These are phyloP conservation scores for Mycena capillaripes DNA, from an alignment of 768 basidiomycete species.

Conservation along the genomic window DNA sequence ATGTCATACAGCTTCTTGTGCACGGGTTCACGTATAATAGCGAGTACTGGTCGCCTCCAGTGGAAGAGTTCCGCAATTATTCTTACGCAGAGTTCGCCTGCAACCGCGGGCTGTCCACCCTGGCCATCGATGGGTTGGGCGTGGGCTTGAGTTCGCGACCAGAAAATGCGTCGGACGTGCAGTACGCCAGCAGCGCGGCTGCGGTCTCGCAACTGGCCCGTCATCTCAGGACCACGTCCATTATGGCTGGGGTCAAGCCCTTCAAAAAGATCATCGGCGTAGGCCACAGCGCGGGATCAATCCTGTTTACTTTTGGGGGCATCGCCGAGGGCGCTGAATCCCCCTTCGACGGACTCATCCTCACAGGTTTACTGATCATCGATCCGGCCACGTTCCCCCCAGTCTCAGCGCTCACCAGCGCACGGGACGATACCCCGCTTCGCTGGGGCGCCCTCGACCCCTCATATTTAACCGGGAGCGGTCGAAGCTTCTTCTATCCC, in stretches of 20 bases:
- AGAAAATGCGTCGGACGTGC: slow-evolving; percentile 7
- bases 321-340: slow-evolving; percentile 11
- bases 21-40: neutral
- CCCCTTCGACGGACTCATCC: too few relatives aligned
- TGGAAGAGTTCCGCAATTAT: too few relatives aligned
- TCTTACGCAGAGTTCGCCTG: neutral
- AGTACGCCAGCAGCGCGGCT: slow-evolving; percentile 2
- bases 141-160: slow-evolving; percentile 12
- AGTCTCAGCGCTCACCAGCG: neutral
- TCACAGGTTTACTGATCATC: neutral
- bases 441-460: slow-evolving; percentile 16
- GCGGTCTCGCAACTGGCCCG: slow-evolving; percentile 12
- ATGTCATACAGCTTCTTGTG: neutral
- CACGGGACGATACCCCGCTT: slow-evolving; percentile 5
- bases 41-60: neutral
- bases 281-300: slow-evolving; percentile 13
- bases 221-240: neutral
- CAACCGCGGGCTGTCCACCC: neutral
- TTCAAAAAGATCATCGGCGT: too few relatives aligned
- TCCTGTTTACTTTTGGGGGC: neutral
- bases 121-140: neutral
- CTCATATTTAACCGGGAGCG: neutral
- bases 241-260: too few relatives aligned
- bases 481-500: neutral
- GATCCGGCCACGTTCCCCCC: neutral